Evolutionary conservation across 2,329 filamentous ascomycete genomes (phyloP).

Genomic region (Aspergillus arachidicola): DNA sequence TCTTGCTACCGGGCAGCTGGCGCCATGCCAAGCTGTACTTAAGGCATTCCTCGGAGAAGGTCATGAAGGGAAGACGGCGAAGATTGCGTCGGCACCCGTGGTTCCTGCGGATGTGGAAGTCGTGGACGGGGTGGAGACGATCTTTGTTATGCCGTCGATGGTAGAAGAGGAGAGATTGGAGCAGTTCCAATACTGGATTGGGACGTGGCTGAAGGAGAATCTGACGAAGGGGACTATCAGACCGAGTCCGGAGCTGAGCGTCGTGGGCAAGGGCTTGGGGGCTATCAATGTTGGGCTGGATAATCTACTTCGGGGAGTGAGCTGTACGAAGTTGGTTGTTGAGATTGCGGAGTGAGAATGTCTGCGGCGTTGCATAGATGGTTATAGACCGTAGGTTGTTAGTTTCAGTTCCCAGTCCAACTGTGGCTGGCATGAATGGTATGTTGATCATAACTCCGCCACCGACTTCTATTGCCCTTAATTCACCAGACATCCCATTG

Average conservation of each 20-base stretch:
- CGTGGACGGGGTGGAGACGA: constrained; percentile 39
- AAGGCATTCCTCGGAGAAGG: constrained; percentile 30
- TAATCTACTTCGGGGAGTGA: constrained; percentile 41
- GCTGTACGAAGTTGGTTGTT: constrained; percentile 48
- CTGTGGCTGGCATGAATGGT: too few relatives aligned
- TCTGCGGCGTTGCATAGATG: too few relatives aligned
- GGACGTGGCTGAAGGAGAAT: constrained; percentile 39
- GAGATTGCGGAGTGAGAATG: constrained; percentile 36
- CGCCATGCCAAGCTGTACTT: constrained; percentile 41
- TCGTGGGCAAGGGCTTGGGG: constrained; percentile 42
- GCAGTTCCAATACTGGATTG: constrained; percentile 47
- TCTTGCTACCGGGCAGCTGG: constrained; percentile 43
- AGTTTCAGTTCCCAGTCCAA: too few relatives aligned
- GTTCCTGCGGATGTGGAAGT: constrained; percentile 34
- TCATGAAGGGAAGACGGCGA: constrained; percentile 20
- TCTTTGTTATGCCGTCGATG: constrained; percentile 43
- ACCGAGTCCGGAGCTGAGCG: constrained; percentile 43
- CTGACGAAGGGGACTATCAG: constrained; percentile 35
- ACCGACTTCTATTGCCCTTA: too few relatives aligned
- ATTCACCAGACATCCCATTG: too few relatives aligned
- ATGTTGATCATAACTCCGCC: too few relatives aligned
- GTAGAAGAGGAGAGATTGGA: constrained; percentile 37
- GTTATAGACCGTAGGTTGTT: too few relatives aligned
- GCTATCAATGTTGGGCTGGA: constrained; percentile 45
- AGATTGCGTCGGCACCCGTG: constrained; percentile 42